Base-by-base conservation (phyloP, 768 basidiomycete species). In the Asterophora parasitica region DNA sequence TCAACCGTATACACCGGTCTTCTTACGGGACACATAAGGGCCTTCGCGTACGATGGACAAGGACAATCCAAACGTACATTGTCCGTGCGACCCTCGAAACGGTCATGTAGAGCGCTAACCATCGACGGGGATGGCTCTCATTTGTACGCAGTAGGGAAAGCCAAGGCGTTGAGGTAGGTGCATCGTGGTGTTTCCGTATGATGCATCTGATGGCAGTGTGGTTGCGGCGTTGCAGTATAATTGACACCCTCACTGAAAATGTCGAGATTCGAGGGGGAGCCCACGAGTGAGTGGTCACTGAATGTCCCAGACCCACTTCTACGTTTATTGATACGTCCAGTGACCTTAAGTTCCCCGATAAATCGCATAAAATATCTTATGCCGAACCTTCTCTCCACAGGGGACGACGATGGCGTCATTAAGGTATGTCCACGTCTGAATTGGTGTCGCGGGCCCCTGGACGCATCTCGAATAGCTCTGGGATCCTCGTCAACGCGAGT, bases 361-460 rank as follows among this genome's bases (percentile, higher is more conserved):
- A 96, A 95, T 62, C 88, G 93, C 50, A 78, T 96, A 30, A 83
- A 83, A 56, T 72, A 74, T 54, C 65, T 91, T 35, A 76, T 79
- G 55, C 79, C 85, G 4, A 79, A 87, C 64, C 66, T 92, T 47
- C 63, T 95, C 12, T 81, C 82, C 15, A 92, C 89, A 6, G 94
- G 94, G 13, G 94, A 96, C 62, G 94, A 97, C 61, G 92, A 94
- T 45, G 94, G 94, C 28, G 82, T 92, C 17, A 82, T 97, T 64
- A 95, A 95, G 77, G 92, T 89, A 42, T 42, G 71, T 54, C 23
- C 52, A 23, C 38, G 39, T 12, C 16, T 20, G 9, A 10, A 27
- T 48, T 36, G 44, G 15, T 11, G 30, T 42, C 32, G 10, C 46
- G 48, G 28, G 7, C 17, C 34, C 23, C 42, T 13, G 34, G 32